Evolutionary conservation across 2,329 filamentous ascomycete species (phyloP).

Genomic region (Colletotrichum sp.): DNA sequence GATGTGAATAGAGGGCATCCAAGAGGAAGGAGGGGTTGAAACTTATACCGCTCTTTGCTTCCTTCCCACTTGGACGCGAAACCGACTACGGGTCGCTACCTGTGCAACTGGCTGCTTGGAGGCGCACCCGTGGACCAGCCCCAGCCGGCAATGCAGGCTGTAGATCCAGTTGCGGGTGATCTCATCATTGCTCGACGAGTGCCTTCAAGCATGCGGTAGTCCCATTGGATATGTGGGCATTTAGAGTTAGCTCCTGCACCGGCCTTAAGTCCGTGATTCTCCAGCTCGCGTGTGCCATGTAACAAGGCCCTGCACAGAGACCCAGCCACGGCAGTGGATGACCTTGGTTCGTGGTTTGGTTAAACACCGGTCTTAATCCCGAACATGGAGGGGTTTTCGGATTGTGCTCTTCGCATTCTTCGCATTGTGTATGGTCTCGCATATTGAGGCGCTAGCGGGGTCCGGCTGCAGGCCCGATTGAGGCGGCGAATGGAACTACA

Average conservation of each 20-base stretch:
- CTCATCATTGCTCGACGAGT: not conserved
- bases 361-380: not conserved
- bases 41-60: not conserved
- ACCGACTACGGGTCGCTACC: not conserved
- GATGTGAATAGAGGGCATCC: not conserved
- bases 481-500: not conserved
- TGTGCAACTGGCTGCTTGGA: not conserved
- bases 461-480: not conserved
- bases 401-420: not conserved
- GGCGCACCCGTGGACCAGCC: not conserved
- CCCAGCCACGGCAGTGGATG: not conserved
- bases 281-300: not conserved
- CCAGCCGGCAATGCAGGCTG: not conserved
- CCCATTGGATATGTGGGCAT: slow-evolving; percentile 3
- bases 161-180: not conserved
- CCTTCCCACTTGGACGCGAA: not conserved
- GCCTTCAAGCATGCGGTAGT: not conserved
- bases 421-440: not conserved
- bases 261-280: not conserved
- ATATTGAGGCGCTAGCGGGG: not conserved
- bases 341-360: not conserved
- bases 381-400: not conserved
- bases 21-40: not conserved
- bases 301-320: not conserved
- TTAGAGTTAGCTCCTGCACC: not conserved